Percentiles rank a stretch among this genome's conserved stretches.
Conservation (phyloP, 2,329 filamentous ascomycete genomes). For the Aspergillus pseudotamarii region DNA sequence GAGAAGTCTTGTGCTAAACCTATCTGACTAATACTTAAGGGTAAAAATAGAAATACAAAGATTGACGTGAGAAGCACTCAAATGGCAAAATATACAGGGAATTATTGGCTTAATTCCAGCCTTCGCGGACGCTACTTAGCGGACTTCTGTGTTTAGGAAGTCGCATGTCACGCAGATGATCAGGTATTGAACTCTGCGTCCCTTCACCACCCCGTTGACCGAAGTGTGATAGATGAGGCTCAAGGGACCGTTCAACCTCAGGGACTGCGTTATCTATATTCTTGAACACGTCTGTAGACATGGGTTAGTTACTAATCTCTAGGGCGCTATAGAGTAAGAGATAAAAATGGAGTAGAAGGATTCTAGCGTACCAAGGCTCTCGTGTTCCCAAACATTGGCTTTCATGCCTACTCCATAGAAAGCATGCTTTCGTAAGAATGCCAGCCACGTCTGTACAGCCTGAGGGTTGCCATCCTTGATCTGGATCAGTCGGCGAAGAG, state of each 20-base stretch:
- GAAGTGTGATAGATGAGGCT: slow-evolving; percentile 45
- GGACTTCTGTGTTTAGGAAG: slow-evolving; percentile 39
- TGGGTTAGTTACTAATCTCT: slow-evolving; percentile 13
- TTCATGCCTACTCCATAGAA: slow-evolving; percentile 99
- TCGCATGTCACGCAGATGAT: slow-evolving; percentile 41
- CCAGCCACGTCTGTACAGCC: slow-evolving; percentile 87
- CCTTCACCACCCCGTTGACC: slow-evolving; percentile 40
- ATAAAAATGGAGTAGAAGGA: not conserved
- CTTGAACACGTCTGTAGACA: slow-evolving; percentile 42
- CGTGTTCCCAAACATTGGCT: slow-evolving; percentile 92
- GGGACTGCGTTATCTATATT: slow-evolving; percentile 42
- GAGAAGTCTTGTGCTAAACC: not conserved
- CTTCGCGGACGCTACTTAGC: slow-evolving; percentile 36
- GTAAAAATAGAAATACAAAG: not conserved
- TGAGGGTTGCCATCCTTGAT: slow-evolving; percentile 91
- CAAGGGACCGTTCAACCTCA: slow-evolving; percentile 44
- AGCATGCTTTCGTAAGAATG: slow-evolving; percentile 86
- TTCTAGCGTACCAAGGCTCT: slow-evolving; percentile 63
- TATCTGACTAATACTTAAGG: not conserved
- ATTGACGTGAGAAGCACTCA: not conserved
- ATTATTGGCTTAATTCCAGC: slow-evolving; percentile 11
- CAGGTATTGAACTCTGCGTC: slow-evolving; percentile 32
- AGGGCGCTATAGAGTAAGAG: not conserved
- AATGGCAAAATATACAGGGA: not conserved
- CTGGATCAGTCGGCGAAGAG: slow-evolving; percentile 81